phyloP scores from a whole-genome alignment of 352 stramenopile species.

The Globisporangium ultimum region DNA sequence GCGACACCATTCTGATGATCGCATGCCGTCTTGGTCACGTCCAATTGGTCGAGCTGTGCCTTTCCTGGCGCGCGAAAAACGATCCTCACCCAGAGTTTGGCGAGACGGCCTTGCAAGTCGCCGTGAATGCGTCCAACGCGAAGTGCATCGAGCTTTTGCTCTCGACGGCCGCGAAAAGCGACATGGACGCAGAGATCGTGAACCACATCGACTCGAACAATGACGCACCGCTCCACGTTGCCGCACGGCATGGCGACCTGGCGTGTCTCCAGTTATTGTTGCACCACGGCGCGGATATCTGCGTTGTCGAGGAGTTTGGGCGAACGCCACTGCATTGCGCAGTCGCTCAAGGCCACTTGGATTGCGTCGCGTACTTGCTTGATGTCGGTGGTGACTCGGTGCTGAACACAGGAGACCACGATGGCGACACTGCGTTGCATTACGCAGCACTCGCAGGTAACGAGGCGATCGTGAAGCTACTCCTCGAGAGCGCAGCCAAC shows the following conservation, averaged over 20 bases:
- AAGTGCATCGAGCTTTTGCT: constrained; percentile 64
- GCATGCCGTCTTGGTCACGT: constrained; percentile 61
- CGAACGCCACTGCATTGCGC: constrained; percentile 79
- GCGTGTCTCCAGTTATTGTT: constrained; percentile 69
- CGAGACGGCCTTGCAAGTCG: constrained; percentile 75
- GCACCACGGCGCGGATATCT: constrained; percentile 80
- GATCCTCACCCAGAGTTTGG: constrained; percentile 85
- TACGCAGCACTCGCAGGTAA: constrained; percentile 64
- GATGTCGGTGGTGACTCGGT: constrained; percentile 81
- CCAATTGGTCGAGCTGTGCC: constrained; percentile 65
- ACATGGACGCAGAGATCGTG: constrained; percentile 86
- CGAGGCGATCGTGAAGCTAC: constrained; percentile 58
- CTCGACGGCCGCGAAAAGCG: constrained; percentile 71
- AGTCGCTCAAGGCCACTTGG: constrained; percentile 47
- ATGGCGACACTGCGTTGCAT: constrained; percentile 76
- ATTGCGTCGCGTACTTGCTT: constrained; percentile 80
- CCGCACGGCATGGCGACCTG: constrained; percentile 63
- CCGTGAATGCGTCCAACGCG: constrained; percentile 55
- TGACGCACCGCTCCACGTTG: constrained; percentile 78
- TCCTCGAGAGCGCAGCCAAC: constrained; percentile 76
- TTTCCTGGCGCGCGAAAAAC: constrained; percentile 78
- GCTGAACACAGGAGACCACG: constrained; percentile 69
- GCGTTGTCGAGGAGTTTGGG: constrained; percentile 77
- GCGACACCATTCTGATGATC: constrained; percentile 80
- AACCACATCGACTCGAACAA: constrained; percentile 84